Evolutionary conservation across 371 early-diverging fungal species (phyloP), one percentile per base, ranked within the genome.

Genomic region (Mortierella sp.): DNA sequence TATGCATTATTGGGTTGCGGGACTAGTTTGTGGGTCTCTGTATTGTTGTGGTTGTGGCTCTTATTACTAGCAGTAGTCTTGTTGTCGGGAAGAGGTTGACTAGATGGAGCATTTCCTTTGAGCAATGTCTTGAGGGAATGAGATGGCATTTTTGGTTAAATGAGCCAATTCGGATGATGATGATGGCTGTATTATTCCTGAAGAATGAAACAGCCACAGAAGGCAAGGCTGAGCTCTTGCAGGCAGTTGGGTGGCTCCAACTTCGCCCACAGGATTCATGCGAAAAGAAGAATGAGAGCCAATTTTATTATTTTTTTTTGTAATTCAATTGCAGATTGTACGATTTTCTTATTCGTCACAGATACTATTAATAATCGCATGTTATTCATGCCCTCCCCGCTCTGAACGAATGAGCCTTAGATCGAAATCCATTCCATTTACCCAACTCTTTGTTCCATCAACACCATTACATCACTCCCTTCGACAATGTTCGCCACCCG

Each of bases 401-500:
- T 51, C 22, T 6, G 51, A 26, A 6, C n/a, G 7, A 4, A 51
- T 3, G 6, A 8, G 22, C n/a, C n/a, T 23, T 23, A n/a, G 56
- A 56, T 56, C 32, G 54, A 32, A 17, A 34, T 34, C 56, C 34
- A 56, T 32, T 29, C 12, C 56, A 56, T 6, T n/a, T 12, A 6
- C 23, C 60, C 28, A 35, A 40, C 37, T 23, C 42, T 22, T 42
- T 56, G 47, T 55, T 62, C 51, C 67, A 61, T 66, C 67, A 54
- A 61, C 63, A 62, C 57, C 55, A 54, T 60, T n/a, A n/a, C 66
- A 54, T 35, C 72, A 43, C 63, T 62, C 54, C 49, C n/a, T 59
- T 42, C 55, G 53, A 68, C 74, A 67, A 73, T 73, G 74, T 63
- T 73, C 53, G 74, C 74, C 35, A 63, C 68, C 60, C 74, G 74